phyloP scores from a whole-genome alignment of 2,329 filamentous ascomycete species.

The Gremmenia infestans region DNA sequence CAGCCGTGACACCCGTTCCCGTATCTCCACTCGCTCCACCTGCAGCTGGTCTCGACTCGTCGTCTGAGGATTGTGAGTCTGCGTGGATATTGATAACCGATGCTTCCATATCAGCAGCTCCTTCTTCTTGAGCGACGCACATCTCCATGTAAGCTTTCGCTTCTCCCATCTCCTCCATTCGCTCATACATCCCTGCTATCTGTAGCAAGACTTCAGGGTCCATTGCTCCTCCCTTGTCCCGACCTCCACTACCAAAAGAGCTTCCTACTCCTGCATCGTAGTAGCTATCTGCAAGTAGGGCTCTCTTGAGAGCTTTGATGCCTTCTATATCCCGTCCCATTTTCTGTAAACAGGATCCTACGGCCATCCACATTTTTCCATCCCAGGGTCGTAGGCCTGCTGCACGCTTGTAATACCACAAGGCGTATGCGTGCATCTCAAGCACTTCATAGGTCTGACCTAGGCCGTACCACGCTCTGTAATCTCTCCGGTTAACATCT shows the following conservation, averaged over 20 bases:
- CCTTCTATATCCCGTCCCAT: constrained; percentile 84
- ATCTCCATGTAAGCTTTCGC: constrained; percentile 94
- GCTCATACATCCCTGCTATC: constrained; percentile 85
- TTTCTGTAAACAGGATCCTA: constrained; percentile 85
- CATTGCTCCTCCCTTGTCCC: constrained; percentile 52
- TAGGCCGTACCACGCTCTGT: constrained; percentile 95
- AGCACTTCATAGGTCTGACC: constrained; percentile 97
- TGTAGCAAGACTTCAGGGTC: constrained; percentile 89
- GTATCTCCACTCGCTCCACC: constrained; percentile 38
- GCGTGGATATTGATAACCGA: constrained; percentile 47
- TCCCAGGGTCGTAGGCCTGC: constrained; percentile 92
- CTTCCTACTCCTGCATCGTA: constrained; percentile 60
- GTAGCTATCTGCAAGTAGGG: constrained; percentile 80
- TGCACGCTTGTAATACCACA: constrained; percentile 97
- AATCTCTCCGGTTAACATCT: constrained; percentile 92
- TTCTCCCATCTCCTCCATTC: constrained; percentile 69
- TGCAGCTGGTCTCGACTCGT: constrained; percentile 24
- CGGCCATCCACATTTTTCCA: constrained; percentile 97
- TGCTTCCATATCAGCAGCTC: constrained; percentile 41
- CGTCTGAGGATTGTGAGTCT: constrained; percentile 49
- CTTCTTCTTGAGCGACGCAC: constrained; percentile 87
- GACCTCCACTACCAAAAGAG: constrained; percentile 37
- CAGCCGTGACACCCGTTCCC: constrained; percentile 80
- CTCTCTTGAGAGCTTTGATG: constrained; percentile 92
- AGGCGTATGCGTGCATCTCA: constrained; percentile 94